A percentile compares a stretch with the other conserved stretches of the same genome.
Evolutionary conservation across 352 stramenopile genomes (phyloP).

Genomic region (Pythium rhizo-oryzae): DNA sequence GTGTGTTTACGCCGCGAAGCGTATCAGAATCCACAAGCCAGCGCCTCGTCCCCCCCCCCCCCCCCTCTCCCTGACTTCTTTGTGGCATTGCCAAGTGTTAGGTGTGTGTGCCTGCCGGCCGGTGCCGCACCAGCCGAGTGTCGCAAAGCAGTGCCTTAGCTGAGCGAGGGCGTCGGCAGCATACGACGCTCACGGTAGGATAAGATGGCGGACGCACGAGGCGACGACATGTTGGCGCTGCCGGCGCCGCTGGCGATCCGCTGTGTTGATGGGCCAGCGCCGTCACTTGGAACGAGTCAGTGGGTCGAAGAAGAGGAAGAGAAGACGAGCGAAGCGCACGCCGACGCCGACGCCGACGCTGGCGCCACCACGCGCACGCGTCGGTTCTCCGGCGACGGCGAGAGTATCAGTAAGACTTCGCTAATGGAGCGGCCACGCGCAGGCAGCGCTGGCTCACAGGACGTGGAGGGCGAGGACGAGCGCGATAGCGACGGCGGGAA

Average conservation of each 20-base stretch:
- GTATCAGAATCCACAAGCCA: too few species aligned
- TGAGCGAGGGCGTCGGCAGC: background rate
- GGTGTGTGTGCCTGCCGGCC: background rate
- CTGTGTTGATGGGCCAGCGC: background rate
- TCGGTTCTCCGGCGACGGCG: background rate
- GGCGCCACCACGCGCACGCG: background rate
- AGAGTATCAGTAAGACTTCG: background rate
- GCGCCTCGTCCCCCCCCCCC: too few species aligned
- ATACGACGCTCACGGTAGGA: background rate
- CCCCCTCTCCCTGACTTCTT: background rate
- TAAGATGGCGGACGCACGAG: conserved; percentile 3
- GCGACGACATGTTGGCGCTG: background rate
- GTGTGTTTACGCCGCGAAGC: background rate
- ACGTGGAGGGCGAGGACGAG: background rate
- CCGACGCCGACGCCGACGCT: too few species aligned
- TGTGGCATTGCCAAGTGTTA: background rate
- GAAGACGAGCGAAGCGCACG: background rate
- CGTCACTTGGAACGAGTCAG: too few species aligned
- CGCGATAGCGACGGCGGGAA: background rate
- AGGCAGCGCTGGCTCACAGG: background rate
- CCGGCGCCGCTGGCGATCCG: conserved; percentile 1
- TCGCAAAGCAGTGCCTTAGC: background rate
- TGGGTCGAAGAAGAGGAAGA: conserved; percentile 6
- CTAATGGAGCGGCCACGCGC: background rate
- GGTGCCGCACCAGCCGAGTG: background rate